Evolutionary conservation across 257 asterid genomes (phyloP).

Genomic region (Nicotiana paniculata): DNA sequence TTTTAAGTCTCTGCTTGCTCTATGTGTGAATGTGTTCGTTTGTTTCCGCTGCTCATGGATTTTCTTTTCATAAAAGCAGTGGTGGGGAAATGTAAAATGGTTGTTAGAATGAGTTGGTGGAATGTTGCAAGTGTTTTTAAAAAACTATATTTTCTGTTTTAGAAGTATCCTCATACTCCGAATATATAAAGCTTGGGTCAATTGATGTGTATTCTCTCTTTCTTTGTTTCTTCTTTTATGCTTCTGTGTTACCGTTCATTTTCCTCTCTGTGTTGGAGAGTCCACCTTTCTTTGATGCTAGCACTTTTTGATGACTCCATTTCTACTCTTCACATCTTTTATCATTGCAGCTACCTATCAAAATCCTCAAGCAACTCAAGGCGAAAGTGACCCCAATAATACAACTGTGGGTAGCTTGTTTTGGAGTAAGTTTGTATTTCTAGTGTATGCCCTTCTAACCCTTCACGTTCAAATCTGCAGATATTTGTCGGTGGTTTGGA

Average conservation of each 20-base stretch:
- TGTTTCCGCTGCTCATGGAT: not conserved
- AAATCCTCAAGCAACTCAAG: conserved; percentile 61
- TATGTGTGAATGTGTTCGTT: not conserved
- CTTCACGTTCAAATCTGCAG: conserved; percentile 31
- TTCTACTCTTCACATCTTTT: conserved; percentile 16
- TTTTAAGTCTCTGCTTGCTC: not conserved
- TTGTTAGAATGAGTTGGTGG: not conserved
- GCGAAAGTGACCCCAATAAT: conserved; percentile 86
- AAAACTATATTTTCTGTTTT: not conserved
- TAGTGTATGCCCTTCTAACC: conserved; percentile 6
- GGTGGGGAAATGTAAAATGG: not conserved
- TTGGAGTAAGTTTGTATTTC: not conserved
- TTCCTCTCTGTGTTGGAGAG: not conserved
- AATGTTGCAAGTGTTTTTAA: not conserved
- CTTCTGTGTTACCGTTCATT: not conserved
- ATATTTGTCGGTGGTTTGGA: conserved; percentile 86
- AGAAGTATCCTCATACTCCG: not conserved
- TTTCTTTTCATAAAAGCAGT: not conserved
- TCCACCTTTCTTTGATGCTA: not conserved
- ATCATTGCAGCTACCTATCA: conserved; percentile 62
- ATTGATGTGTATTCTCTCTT: not conserved
- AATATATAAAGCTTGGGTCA: not conserved
- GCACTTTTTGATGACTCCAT: not conserved
- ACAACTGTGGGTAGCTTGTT: conserved; percentile 67
- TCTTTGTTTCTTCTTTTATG: not conserved